Base-by-base conservation (phyloP, 768 basidiomycete genomes). In the Kwoniella pini region DNA sequence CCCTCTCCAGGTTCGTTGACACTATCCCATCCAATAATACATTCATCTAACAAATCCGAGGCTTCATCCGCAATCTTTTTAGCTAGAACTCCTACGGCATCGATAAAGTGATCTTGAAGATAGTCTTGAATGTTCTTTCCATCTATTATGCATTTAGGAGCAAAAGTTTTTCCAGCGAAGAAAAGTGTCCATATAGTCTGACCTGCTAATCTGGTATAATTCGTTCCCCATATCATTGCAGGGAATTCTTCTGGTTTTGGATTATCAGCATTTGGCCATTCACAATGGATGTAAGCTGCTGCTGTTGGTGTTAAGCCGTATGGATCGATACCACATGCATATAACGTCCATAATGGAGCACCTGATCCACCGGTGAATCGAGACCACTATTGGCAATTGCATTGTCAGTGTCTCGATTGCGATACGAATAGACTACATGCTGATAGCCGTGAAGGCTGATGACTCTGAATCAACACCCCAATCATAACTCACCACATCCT, bases 361-460 rank as follows among this genome's bases (percentile, higher is more conserved):
- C 94, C 94, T 1, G 91, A 93, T 17, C 94, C 94, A 21, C 95
- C 94, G n/a, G 91, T 88, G 81, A 91, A 95, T 45, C 94, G 89
- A 2, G 93, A 95, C 92, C 92, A 98, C 93, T 95, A 40, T 6
- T 2, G 24, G 17, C 10, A 26, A 19, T 15, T 36, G 7, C 33
- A 42, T 7, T 36, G 40, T 42, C 11, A 42, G 19, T 17, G 19
- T 9, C 40, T 11, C 40, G n/a, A 7, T n/a, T 42, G 31, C 57
- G 62, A 40, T 27, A 40, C 4, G 28, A 31, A n/a, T 7, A 27
- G 57, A 15, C 24, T 53, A 27, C 27, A 30, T 30, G 2, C 7
- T 36, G 33, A 15, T 36, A 36, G 33, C 15, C 15, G 33, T 36
- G 4, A 22, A 30, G 33, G 11, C 6, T 19, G 40, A 43, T 21